Evolutionary conservation across 495 filamentous ascomycete species (phyloP).

Genomic region (Oleoguttula mirabilis): DNA sequence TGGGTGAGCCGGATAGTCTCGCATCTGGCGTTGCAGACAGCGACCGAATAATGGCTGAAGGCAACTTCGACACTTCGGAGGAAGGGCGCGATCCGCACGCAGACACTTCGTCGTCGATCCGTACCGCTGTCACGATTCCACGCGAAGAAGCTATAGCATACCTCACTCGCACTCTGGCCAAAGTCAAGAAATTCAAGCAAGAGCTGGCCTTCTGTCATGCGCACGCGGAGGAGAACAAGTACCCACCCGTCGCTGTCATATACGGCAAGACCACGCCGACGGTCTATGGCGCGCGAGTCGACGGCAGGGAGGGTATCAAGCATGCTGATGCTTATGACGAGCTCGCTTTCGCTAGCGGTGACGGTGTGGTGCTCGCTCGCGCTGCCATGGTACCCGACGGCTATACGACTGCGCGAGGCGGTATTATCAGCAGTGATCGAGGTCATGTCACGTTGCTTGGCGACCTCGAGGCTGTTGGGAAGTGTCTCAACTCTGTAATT

Average conservation of each 20-base stretch:
- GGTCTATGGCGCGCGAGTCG: slow-evolving; percentile 64
- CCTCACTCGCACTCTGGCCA: slow-evolving; percentile 61
- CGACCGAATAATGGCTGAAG: slow-evolving; percentile 24
- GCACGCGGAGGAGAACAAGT: slow-evolving; percentile 52
- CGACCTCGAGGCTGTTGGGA: slow-evolving; percentile 71
- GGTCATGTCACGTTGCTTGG: slow-evolving; percentile 80
- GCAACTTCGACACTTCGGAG: slow-evolving; percentile 11
- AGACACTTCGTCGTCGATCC: slow-evolving; percentile 26
- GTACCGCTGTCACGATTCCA: slow-evolving; percentile 38
- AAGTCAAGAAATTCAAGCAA: slow-evolving; percentile 59
- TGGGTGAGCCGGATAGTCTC: slow-evolving; percentile 26
- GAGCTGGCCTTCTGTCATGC: slow-evolving; percentile 50
- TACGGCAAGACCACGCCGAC: slow-evolving; percentile 84
- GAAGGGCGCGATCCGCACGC: slow-evolving; percentile 23
- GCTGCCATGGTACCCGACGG: slow-evolving; percentile 79
- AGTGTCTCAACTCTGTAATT: slow-evolving; percentile 54
- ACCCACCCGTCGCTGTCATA: slow-evolving; percentile 74
- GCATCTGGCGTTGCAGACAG: slow-evolving; percentile 31
- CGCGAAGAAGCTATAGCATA: slow-evolving; percentile 50
- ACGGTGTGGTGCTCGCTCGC: slow-evolving; percentile 76
- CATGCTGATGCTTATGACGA: slow-evolving; percentile 75
- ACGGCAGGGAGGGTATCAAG: slow-evolving; percentile 54
- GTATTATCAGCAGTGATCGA: slow-evolving; percentile 63
- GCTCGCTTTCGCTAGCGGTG: slow-evolving; percentile 72
- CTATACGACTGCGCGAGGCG: slow-evolving; percentile 58